Base-by-base conservation (phyloP, 371 early-diverging fungal species). In the Mortierella sp. region DNA sequence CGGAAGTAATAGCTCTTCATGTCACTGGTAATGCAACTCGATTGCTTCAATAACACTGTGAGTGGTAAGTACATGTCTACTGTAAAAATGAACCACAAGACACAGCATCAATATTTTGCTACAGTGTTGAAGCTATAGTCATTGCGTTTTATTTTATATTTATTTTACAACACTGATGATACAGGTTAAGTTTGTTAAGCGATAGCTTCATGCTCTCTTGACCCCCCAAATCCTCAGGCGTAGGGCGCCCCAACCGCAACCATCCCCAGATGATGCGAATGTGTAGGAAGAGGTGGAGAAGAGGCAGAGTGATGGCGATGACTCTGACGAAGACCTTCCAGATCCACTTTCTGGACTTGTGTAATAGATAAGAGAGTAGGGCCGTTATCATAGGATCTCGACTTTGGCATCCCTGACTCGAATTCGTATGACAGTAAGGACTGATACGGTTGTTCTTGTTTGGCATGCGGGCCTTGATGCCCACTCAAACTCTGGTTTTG, bases 261-360 rank as follows among this genome's bases (percentile, higher is more conserved):
- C 63, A 67, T 59, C 37, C 56, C 50, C 27, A 65, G n/a, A 50
- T 59, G 61, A 52, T 60, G 71, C 14, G 72, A 60, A 43, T 60
- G 56, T 19, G 47, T 9, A n/a, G 60, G 54, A 37, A 37, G 24
- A 11, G 37, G n/a, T 60, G 43, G 14, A 4, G 47, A 44, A 7
- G 34, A 34, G 17, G 42, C 44, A 8, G 49, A 57, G 27, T 70
- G 56, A 24, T 69, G 62, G 17, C 55, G 56, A 47, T 62, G 67
- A 9, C 39, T 59, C 42, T 73, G 67, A 58, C 69, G 64, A 31
- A 75, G 65, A 1, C 76, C 76, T 19, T 75, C 76, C 39, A 75
- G 47, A 56, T 75, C 76, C 19, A 64, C 76, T 24, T 64, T 68
- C 49, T 75, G 76, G 3, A 75, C 65, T 32, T 68, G 69, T 4